A percentile compares a stretch with the other conserved stretches of the same genome.
phyloP scores from a whole-genome alignment of 2,329 filamentous ascomycete species.

The Cordyceps militaris region DNA sequence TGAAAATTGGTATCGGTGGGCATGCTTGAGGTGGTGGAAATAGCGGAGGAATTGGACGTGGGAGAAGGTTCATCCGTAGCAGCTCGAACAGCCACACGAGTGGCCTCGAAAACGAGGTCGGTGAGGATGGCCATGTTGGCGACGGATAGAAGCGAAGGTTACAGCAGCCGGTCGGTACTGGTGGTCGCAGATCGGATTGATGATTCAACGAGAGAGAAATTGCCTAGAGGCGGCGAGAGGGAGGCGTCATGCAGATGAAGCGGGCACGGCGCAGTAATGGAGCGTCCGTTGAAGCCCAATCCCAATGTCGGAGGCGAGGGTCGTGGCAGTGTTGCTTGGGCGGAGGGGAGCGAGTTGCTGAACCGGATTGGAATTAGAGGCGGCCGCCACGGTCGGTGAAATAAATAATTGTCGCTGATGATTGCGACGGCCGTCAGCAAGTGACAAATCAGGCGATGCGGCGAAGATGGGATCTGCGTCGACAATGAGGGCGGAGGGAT shows the following conservation, averaged over 20 bases:
- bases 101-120: conserved; percentile 21
- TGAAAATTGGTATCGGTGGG: conserved; percentile 18
- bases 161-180: background rate
- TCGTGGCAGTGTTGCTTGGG: conserved; percentile 6
- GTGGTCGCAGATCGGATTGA: background rate
- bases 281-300: background rate
- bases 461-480: background rate
- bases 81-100: conserved; percentile 20
- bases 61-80: conserved; percentile 19
- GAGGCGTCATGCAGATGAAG: background rate
- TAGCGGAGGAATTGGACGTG: conserved; percentile 13
- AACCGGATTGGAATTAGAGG: conserved; percentile 13
- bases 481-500: conserved; percentile 11
- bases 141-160: conserved; percentile 8
- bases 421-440: background rate
- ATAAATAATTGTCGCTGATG: background rate
- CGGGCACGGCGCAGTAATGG: background rate
- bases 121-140: conserved; percentile 22
- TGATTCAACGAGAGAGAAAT: background rate
- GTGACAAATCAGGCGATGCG: conserved; percentile 2
- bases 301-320: background rate
- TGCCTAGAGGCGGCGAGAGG: background rate
- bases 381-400: background rate
- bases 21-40: conserved; percentile 10
- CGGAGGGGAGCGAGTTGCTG: conserved; percentile 13